These are phyloP conservation scores for Zasmidium cellare DNA, from an alignment of 2,329 filamentous ascomycete genomes.

Conservation along the genomic window DNA sequence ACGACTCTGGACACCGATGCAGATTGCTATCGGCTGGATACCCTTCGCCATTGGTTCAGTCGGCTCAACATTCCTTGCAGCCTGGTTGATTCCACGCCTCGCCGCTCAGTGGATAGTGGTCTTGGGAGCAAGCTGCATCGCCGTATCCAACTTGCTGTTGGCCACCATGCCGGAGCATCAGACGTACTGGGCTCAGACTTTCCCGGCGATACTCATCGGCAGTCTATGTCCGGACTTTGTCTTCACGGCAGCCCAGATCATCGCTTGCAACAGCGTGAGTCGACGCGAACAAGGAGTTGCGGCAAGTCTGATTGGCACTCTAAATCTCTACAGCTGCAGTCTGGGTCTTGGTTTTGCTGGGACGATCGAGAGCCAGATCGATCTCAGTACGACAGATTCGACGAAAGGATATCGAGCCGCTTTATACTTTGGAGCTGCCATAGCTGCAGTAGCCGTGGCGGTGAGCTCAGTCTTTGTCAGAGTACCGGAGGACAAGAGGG, in stretches of 20 bases:
- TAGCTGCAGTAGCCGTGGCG: neutral
- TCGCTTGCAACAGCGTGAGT: conserved; percentile 3
- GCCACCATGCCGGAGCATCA: neutral
- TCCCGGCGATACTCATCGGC: neutral
- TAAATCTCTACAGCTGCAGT: neutral
- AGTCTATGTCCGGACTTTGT: conserved; percentile 3
- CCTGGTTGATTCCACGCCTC: neutral
- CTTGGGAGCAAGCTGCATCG: neutral
- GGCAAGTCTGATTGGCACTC: conserved; percentile 1
- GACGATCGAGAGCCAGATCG: conserved; percentile 2
- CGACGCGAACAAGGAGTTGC: conserved; percentile 2
- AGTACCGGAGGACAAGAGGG: neutral
- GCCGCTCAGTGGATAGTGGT: neutral
- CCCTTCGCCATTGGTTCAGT: neutral
- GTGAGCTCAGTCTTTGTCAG: neutral
- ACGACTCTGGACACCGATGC: neutral
- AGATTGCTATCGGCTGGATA: conserved; percentile 3
- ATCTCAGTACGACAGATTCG: neutral
- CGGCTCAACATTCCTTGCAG: neutral
- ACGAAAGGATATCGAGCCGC: neutral
- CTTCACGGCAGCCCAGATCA: neutral
- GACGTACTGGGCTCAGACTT: neutral
- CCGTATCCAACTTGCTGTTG: neutral
- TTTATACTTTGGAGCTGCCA: neutral
- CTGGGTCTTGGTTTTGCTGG: neutral